Evolutionary conservation across 164 flowering plant species (phyloP), one percentile per base, ranked within the genome.

Genomic region (Platanus orientalis): DNA sequence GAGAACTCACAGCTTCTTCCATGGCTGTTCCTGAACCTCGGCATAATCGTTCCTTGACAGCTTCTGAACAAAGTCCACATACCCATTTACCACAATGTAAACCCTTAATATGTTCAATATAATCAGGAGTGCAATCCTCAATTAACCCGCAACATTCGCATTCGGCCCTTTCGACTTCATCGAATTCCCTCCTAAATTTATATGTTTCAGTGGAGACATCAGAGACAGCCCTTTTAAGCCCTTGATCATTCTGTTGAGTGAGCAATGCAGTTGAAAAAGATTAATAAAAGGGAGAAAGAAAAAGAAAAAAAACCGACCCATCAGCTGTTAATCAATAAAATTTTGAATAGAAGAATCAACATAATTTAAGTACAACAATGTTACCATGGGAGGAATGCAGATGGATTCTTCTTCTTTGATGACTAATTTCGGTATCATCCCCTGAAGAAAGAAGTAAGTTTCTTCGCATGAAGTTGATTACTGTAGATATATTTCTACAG

Each of bases 31-130:
- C 49, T 0, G 70, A 67, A 30, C 50, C 44, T 60, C 28, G 55
- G 1, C 5, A 2, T 16, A 72, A 21, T 40, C 42, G 71, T 27
- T 86, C 92, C 57, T 79, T 83, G 20, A 86, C 84, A 39, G 79
- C 89, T 58, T 84, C 92, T 0, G 79, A 76, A 54, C 91, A 86
- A 52, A 86, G 82, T 36, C 85, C 87, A 50, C 88, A 86, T 2
- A 86, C 77, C 88, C 85, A 86, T 48, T 75, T 81, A 7, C 84
- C 85, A 1, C 77, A 74, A 47, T 75, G 45, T 5, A 48, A 72
- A 3, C 62, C 68, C 61, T 72, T 64, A 5, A 81, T 63, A 40
- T 71, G 60, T 1, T 23, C 36, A 1, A 87, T 79, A 60, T 87
- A 87, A 9, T 63, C 71, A 0, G 51, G 57, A 1, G 92, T 87